These are phyloP conservation scores for Hypoxylon sp. DNA, from an alignment of 2,329 filamentous ascomycete genomes.

Conservation along the genomic window DNA sequence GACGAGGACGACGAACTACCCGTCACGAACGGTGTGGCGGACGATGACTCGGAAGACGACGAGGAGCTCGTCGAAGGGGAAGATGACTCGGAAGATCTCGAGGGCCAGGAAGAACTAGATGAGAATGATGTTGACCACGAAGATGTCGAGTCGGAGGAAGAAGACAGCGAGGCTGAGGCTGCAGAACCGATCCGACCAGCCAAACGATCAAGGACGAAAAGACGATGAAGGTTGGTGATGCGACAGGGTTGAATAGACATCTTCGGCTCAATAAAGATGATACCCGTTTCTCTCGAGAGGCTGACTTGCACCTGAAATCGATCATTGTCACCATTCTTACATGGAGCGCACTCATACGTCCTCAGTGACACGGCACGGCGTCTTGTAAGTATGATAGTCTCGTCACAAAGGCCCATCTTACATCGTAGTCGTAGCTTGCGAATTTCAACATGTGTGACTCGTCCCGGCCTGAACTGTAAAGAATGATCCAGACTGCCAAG, in stretches of 20 bases:
- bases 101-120: constrained; percentile 59
- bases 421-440: background rate
- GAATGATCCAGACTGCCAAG: background rate
- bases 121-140: constrained; percentile 68
- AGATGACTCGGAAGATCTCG: constrained; percentile 57
- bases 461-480: background rate
- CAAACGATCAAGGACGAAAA: constrained; percentile 51
- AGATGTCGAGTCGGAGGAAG: constrained; percentile 66
- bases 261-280: constrained; percentile 36
- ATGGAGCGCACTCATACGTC: background rate
- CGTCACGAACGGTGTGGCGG: constrained; percentile 60
- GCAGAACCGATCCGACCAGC: constrained; percentile 56
- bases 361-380: background rate
- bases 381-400: background rate
- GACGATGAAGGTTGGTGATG: constrained; percentile 43
- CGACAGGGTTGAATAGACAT: constrained; percentile 29
- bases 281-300: constrained; percentile 35
- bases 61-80: constrained; percentile 52
- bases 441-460: background rate
- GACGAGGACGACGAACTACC: constrained; percentile 65
- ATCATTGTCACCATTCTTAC: background rate
- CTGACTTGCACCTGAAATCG: too few species aligned
- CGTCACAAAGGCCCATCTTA: background rate
- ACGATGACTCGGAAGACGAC: constrained; percentile 69
- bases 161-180: constrained; percentile 58